phyloP scores from a whole-genome alignment of 345 rosid genomes.

The Iberis pinnata region DNA sequence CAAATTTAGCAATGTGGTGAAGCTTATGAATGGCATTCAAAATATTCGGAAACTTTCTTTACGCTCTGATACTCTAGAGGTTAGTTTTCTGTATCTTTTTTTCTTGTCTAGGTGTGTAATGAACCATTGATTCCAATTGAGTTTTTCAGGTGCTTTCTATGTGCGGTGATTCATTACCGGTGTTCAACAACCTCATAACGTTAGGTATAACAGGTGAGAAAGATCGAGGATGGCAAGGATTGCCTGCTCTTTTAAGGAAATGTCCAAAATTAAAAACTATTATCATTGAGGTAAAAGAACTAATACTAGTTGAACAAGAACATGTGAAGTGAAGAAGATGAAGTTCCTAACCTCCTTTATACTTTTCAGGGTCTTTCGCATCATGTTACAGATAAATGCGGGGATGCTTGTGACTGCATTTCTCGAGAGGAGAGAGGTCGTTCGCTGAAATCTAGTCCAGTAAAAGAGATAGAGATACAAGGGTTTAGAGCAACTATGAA shows the following conservation, averaged over 20 bases:
- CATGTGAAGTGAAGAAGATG: background rate
- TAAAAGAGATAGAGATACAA: background rate
- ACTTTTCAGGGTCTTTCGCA: background rate
- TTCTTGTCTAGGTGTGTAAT: background rate
- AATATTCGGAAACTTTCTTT: conserved; percentile 1
- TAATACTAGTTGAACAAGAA: background rate
- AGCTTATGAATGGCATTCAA: background rate
- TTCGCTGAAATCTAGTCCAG: background rate
- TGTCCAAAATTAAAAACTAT: conserved; percentile 3
- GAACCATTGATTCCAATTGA: background rate
- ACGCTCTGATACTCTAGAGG: background rate
- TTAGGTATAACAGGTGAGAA: background rate
- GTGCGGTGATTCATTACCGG: background rate
- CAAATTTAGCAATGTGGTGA: background rate
- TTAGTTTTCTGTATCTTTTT: background rate
- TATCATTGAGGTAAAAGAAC: background rate
- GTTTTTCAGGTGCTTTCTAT: background rate
- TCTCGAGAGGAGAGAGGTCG: background rate
- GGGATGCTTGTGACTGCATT: background rate
- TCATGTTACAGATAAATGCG: background rate
- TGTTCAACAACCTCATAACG: conserved; percentile 1
- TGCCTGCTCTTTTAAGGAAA: background rate
- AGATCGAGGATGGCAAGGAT: conserved; percentile 5
- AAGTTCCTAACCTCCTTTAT: background rate
- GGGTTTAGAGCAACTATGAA: background rate